A percentile compares a stretch with the other conserved stretches of the same genome.
phyloP scores from a whole-genome alignment of 495 filamentous ascomycete genomes.

The Cercophora scortea region DNA sequence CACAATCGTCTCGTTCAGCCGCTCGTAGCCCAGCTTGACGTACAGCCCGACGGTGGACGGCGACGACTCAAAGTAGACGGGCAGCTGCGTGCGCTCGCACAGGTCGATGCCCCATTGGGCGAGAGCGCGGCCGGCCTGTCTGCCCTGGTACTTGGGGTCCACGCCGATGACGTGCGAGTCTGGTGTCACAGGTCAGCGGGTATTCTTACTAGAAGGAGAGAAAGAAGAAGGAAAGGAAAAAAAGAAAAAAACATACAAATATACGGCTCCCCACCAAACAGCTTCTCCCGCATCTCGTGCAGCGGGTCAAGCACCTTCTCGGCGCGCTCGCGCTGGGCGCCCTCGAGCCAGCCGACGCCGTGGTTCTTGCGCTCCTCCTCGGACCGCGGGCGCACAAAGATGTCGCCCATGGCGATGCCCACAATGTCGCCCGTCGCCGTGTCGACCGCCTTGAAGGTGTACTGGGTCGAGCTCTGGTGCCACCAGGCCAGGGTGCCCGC shows the following conservation, averaged over 20 bases:
- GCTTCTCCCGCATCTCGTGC: slow-evolving; percentile 18
- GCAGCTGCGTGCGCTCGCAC: slow-evolving; percentile 30
- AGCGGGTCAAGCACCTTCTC: slow-evolving; percentile 22
- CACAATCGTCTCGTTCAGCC: slow-evolving; percentile 20
- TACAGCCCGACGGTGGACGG: slow-evolving; percentile 18
- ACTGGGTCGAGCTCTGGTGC: slow-evolving; percentile 17
- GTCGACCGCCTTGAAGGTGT: slow-evolving; percentile 30
- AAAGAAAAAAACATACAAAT: slow-evolving; percentile 14
- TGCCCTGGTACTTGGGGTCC: slow-evolving; percentile 28
- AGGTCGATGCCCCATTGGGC: slow-evolving; percentile 34
- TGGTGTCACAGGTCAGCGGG: neutral
- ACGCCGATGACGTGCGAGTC: slow-evolving; percentile 25
- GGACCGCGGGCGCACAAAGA: slow-evolving; percentile 12
- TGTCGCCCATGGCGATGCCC: slow-evolving; percentile 24
- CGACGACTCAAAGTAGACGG: slow-evolving; percentile 28
- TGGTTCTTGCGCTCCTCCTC: slow-evolving; percentile 21
- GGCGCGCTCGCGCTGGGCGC: slow-evolving; percentile 17
- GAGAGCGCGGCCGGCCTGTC: slow-evolving; percentile 30
- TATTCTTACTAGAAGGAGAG: neutral
- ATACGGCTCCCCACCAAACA: slow-evolving; percentile 19
- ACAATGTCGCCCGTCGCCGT: slow-evolving; percentile 23
- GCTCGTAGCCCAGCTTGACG: slow-evolving; percentile 20
- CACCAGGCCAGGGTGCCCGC: slow-evolving; percentile 26
- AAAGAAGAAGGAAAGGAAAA: neutral
- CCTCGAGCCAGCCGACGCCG: slow-evolving; percentile 23